Base-by-base conservation (phyloP, 2,329 filamentous ascomycete genomes). In the Botrytis squamosa region DNA sequence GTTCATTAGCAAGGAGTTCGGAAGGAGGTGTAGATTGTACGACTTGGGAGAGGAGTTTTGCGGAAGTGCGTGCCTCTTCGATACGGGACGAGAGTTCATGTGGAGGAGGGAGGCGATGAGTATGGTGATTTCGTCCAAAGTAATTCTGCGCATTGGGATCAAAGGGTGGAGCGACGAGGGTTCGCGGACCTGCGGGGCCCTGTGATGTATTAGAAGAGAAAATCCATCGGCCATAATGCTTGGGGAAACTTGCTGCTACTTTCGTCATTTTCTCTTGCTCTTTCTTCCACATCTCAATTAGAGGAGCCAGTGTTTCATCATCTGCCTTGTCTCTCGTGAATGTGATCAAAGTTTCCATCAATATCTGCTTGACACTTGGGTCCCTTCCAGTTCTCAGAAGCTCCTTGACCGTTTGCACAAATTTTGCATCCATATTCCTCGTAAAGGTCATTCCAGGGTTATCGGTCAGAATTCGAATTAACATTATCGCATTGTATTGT, bases 401-500 rank as follows among this genome's bases (percentile, higher is more conserved):
- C 60, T 93, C 88, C 83, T 95, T 95, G 25, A 93, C 84, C 0
- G 90, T 90, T 60, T 91, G 87, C 71, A 93, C 89, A 80, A 98
- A 98, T 79, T 93, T 93, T 80, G 91, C 87, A 82, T 98, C 95
- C 60, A 98, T 83, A 81, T 97, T 95, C 77, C 92, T 89, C n/a
- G 95, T 97, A 80, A 99, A 99, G 2, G 90, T 94, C 71, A 88
- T 87, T 44, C 95, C 95, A 0, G 96, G 96, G 81, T 99, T 98
- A 82, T 98, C 95, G 78, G 91, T 88, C 77, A 99, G 85, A 80
- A 99, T 99, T 75, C 95, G 92, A 78, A 97, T 87, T 73, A 99
- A 88, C 96, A 98, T 98, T 80, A 98, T 90, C 76, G 94, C 92
- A 84, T 98, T 98, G 87, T 98, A 98, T 83, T 98, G 95, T 78